These are phyloP conservation scores for Lecanicillium sp. DNA, from an alignment of 2,329 filamentous ascomycete species.

Conservation along the genomic window DNA sequence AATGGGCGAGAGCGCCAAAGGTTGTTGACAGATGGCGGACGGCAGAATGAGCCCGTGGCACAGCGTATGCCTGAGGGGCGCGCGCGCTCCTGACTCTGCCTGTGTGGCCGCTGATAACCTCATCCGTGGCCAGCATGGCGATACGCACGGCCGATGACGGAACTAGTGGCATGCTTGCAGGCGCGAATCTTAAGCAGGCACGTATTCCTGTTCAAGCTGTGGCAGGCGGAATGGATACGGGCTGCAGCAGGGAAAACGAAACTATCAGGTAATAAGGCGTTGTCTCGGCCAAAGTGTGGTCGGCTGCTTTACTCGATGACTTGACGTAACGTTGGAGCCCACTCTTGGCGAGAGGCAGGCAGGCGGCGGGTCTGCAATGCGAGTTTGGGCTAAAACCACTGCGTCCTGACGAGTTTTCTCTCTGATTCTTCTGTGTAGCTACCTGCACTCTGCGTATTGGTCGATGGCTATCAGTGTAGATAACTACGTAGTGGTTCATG, in stretches of 20 bases:
- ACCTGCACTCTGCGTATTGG: too few species aligned
- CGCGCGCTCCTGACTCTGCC: too few species aligned
- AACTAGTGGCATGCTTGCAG: background rate
- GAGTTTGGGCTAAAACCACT: background rate
- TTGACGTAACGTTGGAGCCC: conserved; percentile 8
- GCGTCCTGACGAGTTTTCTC: background rate
- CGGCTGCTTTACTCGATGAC: conserved; percentile 7
- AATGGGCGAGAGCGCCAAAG: background rate
- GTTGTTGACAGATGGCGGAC: background rate
- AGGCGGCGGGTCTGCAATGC: too few species aligned
- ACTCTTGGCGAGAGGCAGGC: background rate
- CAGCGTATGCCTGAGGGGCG: too few species aligned
- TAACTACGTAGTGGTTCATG: too few species aligned
- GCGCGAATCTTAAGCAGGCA: too few species aligned
- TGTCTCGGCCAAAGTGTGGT: background rate
- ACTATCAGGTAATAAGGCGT: conserved; percentile 10
- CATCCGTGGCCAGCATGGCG: too few species aligned
- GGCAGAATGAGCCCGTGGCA: too few species aligned
- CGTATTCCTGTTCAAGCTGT: too few species aligned
- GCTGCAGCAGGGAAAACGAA: background rate
- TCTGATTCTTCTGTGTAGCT: too few species aligned
- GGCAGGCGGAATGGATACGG: background rate
- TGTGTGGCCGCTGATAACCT: too few species aligned
- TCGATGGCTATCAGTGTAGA: too few species aligned
- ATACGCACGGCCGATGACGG: background rate